Percentiles rank a stretch among this genome's conserved stretches.
phyloP scores from a whole-genome alignment of 768 basidiomycete species.

The Kwoniella europaea region DNA sequence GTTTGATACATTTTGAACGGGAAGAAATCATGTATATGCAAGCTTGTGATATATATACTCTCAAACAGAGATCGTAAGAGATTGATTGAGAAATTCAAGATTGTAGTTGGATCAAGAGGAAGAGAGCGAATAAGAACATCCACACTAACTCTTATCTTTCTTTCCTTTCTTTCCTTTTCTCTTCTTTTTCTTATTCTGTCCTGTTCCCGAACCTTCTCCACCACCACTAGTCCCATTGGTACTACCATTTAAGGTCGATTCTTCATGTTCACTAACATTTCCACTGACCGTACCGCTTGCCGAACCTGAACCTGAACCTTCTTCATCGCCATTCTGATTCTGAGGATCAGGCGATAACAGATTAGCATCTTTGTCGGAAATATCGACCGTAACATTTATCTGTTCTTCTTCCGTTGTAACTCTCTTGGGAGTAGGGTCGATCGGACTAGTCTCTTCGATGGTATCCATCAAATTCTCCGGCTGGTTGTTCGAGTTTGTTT shows the following conservation, averaged over 20 bases:
- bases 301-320: not conserved
- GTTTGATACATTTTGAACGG: slow-evolving; percentile 5
- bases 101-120: slow-evolving; percentile 3
- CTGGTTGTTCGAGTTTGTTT: not conserved
- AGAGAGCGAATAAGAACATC: not conserved
- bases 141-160: slow-evolving; percentile 19
- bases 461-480: slow-evolving; percentile 16
- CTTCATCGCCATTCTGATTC: not conserved
- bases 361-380: not conserved
- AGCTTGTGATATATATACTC: not conserved
- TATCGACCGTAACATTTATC: slow-evolving; percentile 1
- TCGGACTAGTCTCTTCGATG: slow-evolving; percentile 20
- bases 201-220: not conserved
- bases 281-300: slow-evolving; percentile 2
- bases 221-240: not conserved
- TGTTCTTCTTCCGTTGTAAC: slow-evolving; percentile 3
- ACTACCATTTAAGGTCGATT: not conserved
- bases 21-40: slow-evolving; percentile 1
- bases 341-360: not conserved
- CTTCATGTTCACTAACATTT: not conserved
- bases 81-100: not conserved
- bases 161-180: slow-evolving; percentile 21
- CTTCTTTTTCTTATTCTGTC: slow-evolving; percentile 13
- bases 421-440: not conserved
- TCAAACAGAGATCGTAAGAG: not conserved